Evolutionary conservation across 1,139 yeast genomes (phyloP).

Genomic region (Hansenula sp.): DNA sequence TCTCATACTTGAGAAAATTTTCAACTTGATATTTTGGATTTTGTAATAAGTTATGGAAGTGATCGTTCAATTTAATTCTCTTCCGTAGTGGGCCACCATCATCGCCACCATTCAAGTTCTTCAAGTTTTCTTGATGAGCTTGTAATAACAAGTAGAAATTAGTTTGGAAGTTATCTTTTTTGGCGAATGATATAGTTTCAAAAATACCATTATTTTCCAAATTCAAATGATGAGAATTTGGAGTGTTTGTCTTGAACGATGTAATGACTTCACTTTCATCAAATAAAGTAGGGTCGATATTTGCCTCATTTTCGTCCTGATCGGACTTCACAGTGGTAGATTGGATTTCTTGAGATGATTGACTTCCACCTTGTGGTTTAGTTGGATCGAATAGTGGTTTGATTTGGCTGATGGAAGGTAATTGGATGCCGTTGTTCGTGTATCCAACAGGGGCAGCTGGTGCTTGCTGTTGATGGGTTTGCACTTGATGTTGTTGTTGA

Average conservation of each 20-base stretch:
- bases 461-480: neutral
- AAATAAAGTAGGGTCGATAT: conserved; percentile 21
- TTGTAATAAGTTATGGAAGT: conserved; percentile 13
- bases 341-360: neutral
- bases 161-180: conserved; percentile 16
- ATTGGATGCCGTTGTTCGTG: neutral
- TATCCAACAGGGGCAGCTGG: neutral
- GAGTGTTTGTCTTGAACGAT: conserved; percentile 9
- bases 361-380: neutral
- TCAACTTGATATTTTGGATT: conserved; percentile 14
- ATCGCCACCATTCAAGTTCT: neutral
- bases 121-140: conserved; percentile 5
- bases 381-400: neutral
- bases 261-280: conserved; percentile 17
- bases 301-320: conserved; percentile 9
- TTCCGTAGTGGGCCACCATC: neutral
- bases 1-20: conserved; percentile 13
- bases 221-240: conserved; percentile 11
- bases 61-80: conserved; percentile 7
- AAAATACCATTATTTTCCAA: conserved; percentile 18
- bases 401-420: conserved; percentile 2
- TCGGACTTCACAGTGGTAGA: neutral
- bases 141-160: conserved; percentile 12
- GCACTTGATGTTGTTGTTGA: neutral
- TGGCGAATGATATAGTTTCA: conserved; percentile 11